A percentile compares a stretch with the other conserved stretches of the same genome.
phyloP scores from a whole-genome alignment of 2,329 filamentous ascomycete species.

The Epichloe brachyelytri region DNA sequence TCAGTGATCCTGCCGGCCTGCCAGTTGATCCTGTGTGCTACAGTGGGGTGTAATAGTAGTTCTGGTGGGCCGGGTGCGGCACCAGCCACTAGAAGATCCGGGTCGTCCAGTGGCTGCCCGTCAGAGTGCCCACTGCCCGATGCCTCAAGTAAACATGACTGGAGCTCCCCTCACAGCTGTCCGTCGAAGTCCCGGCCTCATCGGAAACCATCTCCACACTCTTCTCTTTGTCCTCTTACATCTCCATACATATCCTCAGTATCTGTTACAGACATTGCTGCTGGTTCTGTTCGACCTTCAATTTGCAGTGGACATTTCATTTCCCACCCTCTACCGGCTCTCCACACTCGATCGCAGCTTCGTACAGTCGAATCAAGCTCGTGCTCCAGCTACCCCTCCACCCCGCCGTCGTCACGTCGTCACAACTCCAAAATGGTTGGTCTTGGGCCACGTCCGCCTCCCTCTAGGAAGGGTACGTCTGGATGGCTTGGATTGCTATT shows the following conservation, averaged over 20 bases:
- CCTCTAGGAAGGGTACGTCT: constrained; percentile 53
- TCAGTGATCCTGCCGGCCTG: too few relatives aligned
- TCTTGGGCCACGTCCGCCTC: constrained; percentile 36
- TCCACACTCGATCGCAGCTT: not conserved
- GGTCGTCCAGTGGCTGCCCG: too few relatives aligned
- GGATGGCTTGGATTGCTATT: not conserved
- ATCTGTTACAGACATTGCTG: not conserved
- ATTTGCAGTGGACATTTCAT: not conserved
- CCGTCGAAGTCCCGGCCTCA: too few relatives aligned
- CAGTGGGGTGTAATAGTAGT: too few relatives aligned
- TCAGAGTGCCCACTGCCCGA: too few relatives aligned
- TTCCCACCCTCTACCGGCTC: not conserved
- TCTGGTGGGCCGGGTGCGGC: too few relatives aligned
- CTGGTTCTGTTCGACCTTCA: not conserved
- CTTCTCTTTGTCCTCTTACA: not conserved
- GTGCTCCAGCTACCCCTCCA: constrained; percentile 21
- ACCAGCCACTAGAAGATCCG: too few relatives aligned
- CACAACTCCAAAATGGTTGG: constrained; percentile 33
- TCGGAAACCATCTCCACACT: not conserved
- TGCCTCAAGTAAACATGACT: too few relatives aligned
- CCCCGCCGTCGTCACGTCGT: constrained; percentile 20
- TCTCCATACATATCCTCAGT: not conserved
- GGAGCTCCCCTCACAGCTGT: too few relatives aligned
- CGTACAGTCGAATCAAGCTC: constrained; percentile 3
- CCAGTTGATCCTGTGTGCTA: too few relatives aligned